Evolutionary conservation across 2,329 filamentous ascomycete genomes (phyloP).

Genomic region (Curvularia eragrostidis): DNA sequence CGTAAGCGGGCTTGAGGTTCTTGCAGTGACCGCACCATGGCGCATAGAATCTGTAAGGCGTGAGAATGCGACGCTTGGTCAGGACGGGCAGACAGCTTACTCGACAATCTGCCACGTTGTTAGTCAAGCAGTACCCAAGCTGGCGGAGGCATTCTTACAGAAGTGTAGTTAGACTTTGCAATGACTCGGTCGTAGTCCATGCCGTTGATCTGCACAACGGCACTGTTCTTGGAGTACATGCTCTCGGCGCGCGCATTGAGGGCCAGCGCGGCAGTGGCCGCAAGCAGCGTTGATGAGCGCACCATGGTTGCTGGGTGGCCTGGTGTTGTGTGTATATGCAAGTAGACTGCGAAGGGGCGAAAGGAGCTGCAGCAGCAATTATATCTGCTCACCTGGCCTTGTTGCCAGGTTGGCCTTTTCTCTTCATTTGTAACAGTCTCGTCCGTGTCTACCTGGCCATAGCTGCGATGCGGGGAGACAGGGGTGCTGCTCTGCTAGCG

Average conservation of each 20-base stretch:
- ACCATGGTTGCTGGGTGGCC: constrained; percentile 40
- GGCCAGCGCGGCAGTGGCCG: constrained; percentile 67
- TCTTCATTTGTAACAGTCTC: constrained; percentile 12
- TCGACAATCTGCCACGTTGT: constrained; percentile 47
- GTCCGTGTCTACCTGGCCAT: constrained; percentile 11
- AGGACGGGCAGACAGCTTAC: constrained; percentile 32
- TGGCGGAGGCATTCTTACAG: constrained; percentile 63
- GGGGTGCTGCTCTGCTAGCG: constrained; percentile 11
- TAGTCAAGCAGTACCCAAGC: background rate
- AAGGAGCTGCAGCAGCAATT: constrained; percentile 15
- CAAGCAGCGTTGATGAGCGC: constrained; percentile 50
- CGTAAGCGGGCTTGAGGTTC: constrained; percentile 93
- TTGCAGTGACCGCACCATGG: constrained; percentile 98
- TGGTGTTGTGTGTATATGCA: constrained; percentile 5
- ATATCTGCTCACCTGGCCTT: constrained; percentile 24
- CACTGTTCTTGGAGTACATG: constrained; percentile 85
- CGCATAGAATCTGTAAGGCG: constrained; percentile 82
- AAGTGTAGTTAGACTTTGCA: constrained; percentile 87
- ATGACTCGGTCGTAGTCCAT: constrained; percentile 84
- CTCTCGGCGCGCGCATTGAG: constrained; percentile 71
- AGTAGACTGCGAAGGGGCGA: constrained; percentile 8
- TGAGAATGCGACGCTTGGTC: constrained; percentile 11
- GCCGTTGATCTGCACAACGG: constrained; percentile 80
- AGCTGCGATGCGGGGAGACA: constrained; percentile 21
- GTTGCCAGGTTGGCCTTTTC: constrained; percentile 24